Percentiles rank a stretch among this genome's conserved stretches.
phyloP scores from a whole-genome alignment of 768 basidiomycete genomes.

The Imleria badia region DNA sequence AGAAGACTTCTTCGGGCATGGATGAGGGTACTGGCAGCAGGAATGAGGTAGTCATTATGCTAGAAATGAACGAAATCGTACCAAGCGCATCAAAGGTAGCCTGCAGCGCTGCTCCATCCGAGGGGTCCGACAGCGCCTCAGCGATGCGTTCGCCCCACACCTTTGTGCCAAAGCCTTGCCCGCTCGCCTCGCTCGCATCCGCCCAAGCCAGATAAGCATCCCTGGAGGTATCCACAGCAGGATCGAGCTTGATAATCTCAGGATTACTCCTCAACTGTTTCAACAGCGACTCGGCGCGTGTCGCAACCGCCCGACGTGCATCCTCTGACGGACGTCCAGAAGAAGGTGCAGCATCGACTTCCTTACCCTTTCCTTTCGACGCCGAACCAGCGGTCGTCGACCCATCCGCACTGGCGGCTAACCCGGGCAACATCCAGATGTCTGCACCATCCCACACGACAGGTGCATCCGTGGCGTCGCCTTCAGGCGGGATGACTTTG shows the following conservation, averaged over 20 bases:
- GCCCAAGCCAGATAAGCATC: constrained; percentile 65
- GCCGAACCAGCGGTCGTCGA: not conserved
- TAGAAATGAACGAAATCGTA: constrained; percentile 32
- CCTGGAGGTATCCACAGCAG: constrained; percentile 58
- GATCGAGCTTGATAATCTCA: constrained; percentile 73
- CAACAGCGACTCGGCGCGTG: constrained; percentile 75
- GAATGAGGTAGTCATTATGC: constrained; percentile 5
- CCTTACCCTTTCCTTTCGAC: constrained; percentile 40
- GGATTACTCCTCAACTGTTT: constrained; percentile 73
- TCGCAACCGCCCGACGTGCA: constrained; percentile 58
- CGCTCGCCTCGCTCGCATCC: constrained; percentile 53
- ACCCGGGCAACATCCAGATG: constrained; percentile 72
- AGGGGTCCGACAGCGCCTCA: constrained; percentile 47
- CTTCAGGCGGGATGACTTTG: constrained; percentile 86
- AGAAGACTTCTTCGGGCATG: constrained; percentile 67
- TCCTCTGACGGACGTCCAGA: constrained; percentile 35
- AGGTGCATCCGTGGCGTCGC: constrained; percentile 30
- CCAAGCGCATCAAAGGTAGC: constrained; percentile 58
- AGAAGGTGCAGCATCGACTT: constrained; percentile 24
- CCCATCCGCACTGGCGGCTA: constrained; percentile 22
- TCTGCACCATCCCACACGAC: constrained; percentile 84
- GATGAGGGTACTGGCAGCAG: constrained; percentile 61
- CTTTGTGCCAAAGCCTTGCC: constrained; percentile 44
- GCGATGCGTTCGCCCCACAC: constrained; percentile 56
- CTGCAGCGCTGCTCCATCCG: constrained; percentile 53